Evolutionary conservation across 1,284 basidiomycete genomes (phyloP).

Genomic region (Puccinia coronata): DNA sequence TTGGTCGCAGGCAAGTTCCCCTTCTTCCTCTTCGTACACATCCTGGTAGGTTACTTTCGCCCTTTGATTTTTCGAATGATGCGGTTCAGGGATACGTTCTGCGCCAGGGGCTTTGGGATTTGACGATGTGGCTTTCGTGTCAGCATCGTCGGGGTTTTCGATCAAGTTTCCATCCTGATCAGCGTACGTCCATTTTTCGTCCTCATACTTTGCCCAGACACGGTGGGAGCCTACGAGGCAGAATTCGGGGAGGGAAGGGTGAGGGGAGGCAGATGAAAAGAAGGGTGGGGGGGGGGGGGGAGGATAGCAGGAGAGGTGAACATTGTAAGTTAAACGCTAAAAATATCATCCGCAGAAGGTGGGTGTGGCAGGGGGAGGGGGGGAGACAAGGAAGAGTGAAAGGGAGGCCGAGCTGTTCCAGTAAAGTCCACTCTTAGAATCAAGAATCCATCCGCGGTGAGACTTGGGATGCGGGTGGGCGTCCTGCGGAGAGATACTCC

Average conservation of each 20-base stretch:
- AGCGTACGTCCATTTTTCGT: conserved; percentile 33
- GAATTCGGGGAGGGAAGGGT: not conserved
- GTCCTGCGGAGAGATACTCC: not conserved
- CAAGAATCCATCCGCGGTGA: conserved; percentile 29
- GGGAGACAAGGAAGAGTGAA: not conserved
- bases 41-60: conserved; percentile 11
- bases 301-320: not conserved
- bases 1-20: not conserved
- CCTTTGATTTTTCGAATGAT: not conserved
- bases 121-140: not conserved
- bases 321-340: conserved; percentile 21
- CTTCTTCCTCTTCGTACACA: conserved; percentile 21
- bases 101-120: no score
- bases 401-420: conserved; percentile 49
- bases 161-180: conserved; percentile 40
- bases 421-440: conserved; percentile 39
- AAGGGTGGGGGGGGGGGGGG: no score
- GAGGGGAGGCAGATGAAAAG: not conserved
- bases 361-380: no score
- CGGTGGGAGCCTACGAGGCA: conserved; percentile 13
- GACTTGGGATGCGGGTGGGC: not conserved
- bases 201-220: conserved; percentile 42
- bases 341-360: not conserved
- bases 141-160: not conserved
- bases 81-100: no score